Conservation (phyloP, 768 basidiomycete genomes). For the Clavaria fumosa region DNA sequence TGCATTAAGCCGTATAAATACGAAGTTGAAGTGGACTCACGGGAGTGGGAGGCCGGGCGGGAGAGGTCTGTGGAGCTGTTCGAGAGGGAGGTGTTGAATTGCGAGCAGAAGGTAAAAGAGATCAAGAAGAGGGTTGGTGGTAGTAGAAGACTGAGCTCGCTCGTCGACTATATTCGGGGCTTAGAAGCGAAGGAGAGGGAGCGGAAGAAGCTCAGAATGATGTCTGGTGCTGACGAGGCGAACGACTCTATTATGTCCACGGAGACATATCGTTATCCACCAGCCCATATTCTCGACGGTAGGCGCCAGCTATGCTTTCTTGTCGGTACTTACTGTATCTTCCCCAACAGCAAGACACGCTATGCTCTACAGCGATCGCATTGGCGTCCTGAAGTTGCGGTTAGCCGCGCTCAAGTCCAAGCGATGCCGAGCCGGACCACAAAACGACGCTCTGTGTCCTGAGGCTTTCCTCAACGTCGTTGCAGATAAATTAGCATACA, state of each 20-base stretch:
- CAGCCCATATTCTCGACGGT: slow-evolving; percentile 89
- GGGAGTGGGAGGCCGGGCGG: slow-evolving; percentile 86
- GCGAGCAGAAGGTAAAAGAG: slow-evolving; percentile 74
- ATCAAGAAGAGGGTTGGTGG: slow-evolving; percentile 86
- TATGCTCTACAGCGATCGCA: slow-evolving; percentile 69
- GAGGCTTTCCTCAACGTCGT: slow-evolving; percentile 96
- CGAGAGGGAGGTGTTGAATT: slow-evolving; percentile 70
- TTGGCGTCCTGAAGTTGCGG: slow-evolving; percentile 73
- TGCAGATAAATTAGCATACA: slow-evolving; percentile 91
- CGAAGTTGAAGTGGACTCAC: slow-evolving; percentile 85
- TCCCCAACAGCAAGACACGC: slow-evolving; percentile 82
- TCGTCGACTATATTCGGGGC: slow-evolving; percentile 69
- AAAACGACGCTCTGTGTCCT: slow-evolving; percentile 82
- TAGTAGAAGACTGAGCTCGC: slow-evolving; percentile 51
- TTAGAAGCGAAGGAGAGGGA: slow-evolving; percentile 68
- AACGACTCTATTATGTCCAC: slow-evolving; percentile 25
- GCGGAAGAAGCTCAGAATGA: slow-evolving; percentile 36
- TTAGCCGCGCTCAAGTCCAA: slow-evolving; percentile 76
- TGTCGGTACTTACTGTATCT: too few relatives aligned
- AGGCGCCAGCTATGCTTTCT: too few relatives aligned
- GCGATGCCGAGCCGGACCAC: slow-evolving; percentile 77
- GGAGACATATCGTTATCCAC: slow-evolving; percentile 82
- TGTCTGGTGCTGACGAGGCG: slow-evolving; percentile 21
- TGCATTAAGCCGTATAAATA: slow-evolving; percentile 99
- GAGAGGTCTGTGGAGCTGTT: slow-evolving; percentile 62